phyloP scores from a whole-genome alignment of 176 grass and related monocot species.

The Panicum miliaceum region DNA sequence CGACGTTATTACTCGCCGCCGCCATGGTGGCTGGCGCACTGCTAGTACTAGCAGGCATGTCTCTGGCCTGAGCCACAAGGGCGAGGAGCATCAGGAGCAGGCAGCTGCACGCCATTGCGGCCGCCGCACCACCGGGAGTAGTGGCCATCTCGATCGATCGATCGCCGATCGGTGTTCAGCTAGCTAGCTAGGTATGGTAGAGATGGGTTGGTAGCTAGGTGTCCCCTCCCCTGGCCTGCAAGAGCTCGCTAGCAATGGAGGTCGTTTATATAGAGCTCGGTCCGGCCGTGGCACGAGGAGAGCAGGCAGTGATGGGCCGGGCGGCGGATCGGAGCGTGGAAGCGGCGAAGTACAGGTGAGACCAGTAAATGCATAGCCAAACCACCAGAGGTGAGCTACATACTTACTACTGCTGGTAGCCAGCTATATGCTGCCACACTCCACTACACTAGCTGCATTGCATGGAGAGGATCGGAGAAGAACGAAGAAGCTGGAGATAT shows the following conservation, averaged over 20 bases:
- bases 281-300: too few species aligned
- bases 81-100: not conserved
- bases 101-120: not conserved
- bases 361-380: not conserved
- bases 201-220: too few species aligned
- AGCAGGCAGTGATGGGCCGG: too few species aligned
- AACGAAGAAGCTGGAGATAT: too few species aligned
- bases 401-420: too few species aligned
- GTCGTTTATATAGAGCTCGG: not conserved
- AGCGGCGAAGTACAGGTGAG: conserved; percentile 23
- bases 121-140: not conserved
- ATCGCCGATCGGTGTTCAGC: fast-evolving
- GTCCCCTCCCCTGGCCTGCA: not conserved
- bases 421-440: too few species aligned
- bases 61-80: not conserved
- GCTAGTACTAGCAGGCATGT: not conserved
- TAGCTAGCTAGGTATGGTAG: too few species aligned
- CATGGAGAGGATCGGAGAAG: too few species aligned
- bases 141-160: not conserved
- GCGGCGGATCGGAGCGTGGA: not conserved
- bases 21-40: not conserved
- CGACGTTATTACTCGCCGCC: not conserved
- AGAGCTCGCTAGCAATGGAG: not conserved
- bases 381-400: too few species aligned
- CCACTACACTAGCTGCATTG: too few species aligned